Base-by-base conservation (phyloP, 306 rosid species). In the Quercus ilex region DNA sequence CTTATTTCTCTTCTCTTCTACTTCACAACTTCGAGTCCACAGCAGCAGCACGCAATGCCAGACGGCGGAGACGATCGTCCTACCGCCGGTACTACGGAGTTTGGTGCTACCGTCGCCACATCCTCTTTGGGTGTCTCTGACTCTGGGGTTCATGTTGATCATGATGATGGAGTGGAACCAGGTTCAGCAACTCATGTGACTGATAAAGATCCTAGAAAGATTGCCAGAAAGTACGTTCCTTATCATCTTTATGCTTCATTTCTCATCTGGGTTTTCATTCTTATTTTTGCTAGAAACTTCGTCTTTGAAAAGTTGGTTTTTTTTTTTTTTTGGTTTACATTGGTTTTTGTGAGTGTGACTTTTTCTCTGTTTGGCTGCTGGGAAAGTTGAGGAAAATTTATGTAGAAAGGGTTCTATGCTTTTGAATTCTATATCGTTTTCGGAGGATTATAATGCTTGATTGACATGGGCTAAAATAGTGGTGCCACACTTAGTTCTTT, bases 151-250 rank as follows among this genome's bases (percentile, higher is more conserved):
- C 73, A 69, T 14, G 78, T 73, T 49, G 79, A 58, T 56, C 73
- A 64, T 14, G 78, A 67, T 49, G 79, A 64, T 56, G 69, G 15
- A 20, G 84, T 19, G 12, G 91, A 81, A 17, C 10, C 83, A 35
- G 78, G 80, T 25, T 33, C 83, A 4, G 35, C 69, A 56, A 74
- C 75, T 55, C 69, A 15, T 57, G 17, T 1, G 53, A 33, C 60
- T 6, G 82, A 64, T 73, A 94, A 90, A 79, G 97, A 94, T 69
- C 97, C 97, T 2, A 84, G 82, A 11, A 85, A 69, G 55, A 82
- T 78, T 51, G 93, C 98, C 1, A 89, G 97, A 82, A 78, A 75
- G 98, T 94, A 80, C 67, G 90, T 74, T 33, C 18, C 55, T 14
- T 18, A 23, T 1, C 57, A 8, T 72, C 76, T 55, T 1, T 9